Evolutionary conservation across 2,329 filamentous ascomycete genomes (phyloP), one percentile per base, ranked within the genome.

Genomic region (Tetracladium maxilliforme): DNA sequence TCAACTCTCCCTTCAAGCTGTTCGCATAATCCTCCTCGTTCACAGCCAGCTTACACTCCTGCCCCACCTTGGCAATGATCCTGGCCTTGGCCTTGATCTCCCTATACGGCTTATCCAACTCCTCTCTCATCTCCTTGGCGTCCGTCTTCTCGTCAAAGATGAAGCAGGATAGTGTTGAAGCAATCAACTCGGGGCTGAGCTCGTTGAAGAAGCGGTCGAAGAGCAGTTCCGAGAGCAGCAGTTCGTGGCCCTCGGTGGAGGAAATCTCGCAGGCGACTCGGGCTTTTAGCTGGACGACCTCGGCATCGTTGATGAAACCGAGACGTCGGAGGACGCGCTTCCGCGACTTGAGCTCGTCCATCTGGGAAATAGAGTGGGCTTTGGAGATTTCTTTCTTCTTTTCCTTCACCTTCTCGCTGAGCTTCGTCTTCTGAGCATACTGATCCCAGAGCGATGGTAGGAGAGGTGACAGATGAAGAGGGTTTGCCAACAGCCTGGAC

Each of bases 191-290:
- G 0, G 90, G 84, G 0, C 74, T 74, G 21, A 95, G 59, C 44
- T 94, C 86, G 47, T 95, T 98, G 66, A 98, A 98, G 64, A 94
- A 95, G 19, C 86, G 72, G 49, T 95, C 92, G 52, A 98, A 95
- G 1, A 98, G 66, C 15, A 98, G 63, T 51, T 98, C 90, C 9
- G 81, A 84, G 5, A 98, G 66, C 35, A 98, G 73, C 21, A 98
- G 62, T 48, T 98, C 92, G 43, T 98, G 90, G 18, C 87, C 90
- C 38, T 76, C 70, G 4, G 70, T 76, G 1, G 87, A 93, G 33
- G 83, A 93, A 36, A 98, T 95, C 54, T 98, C 87, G 52, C 90
- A 98, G 3, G 90, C 90, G 4, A 95, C 92, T 28, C 92, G 81
- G 8, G 87, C 90, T 56, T 98, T 98, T 43, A 95, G 69, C 56